Conservation (phyloP, 257 asterid species). For the Gentiana macrophylla region DNA sequence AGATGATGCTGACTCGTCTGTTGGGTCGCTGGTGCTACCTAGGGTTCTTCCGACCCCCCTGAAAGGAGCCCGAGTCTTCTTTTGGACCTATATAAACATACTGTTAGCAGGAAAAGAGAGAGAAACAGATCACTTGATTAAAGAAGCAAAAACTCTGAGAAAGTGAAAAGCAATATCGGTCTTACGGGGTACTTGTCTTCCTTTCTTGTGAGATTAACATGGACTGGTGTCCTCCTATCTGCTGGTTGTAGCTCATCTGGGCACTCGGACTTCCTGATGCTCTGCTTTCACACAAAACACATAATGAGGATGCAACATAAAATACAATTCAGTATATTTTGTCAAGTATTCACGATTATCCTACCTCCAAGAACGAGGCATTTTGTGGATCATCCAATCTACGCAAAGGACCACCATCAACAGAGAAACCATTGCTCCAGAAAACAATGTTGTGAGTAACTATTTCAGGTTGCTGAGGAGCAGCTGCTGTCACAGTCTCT, state of each 20-base stretch:
- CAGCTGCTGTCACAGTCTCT: constrained; percentile 35
- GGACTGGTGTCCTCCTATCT: constrained; percentile 36
- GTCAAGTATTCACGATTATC: neutral
- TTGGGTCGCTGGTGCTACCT: constrained; percentile 22
- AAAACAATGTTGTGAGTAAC: constrained; percentile 43
- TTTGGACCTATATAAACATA: constrained; percentile 25
- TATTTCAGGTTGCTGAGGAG: constrained; percentile 47
- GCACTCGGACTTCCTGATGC: constrained; percentile 57
- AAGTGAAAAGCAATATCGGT: neutral
- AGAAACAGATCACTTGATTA: neutral
- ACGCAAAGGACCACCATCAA: constrained; percentile 71
- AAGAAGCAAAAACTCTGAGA: constrained; percentile 2
- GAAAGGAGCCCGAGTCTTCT: constrained; percentile 31
- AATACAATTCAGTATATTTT: neutral
- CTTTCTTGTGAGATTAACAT: constrained; percentile 57
- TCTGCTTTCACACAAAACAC: constrained; percentile 33
- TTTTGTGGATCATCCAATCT: constrained; percentile 75
- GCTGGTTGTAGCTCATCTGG: constrained; percentile 69
- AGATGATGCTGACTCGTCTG: constrained; percentile 17
- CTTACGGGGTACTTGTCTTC: constrained; percentile 57
- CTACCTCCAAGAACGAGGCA: constrained; percentile 70
- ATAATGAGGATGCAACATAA: neutral
- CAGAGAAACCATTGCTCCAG: constrained; percentile 80
- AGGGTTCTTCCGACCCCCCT: constrained; percentile 49
- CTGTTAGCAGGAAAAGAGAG: neutral